Evolutionary conservation across 208 protist genomes (phyloP).

Genomic region (Crithidia sp.): DNA sequence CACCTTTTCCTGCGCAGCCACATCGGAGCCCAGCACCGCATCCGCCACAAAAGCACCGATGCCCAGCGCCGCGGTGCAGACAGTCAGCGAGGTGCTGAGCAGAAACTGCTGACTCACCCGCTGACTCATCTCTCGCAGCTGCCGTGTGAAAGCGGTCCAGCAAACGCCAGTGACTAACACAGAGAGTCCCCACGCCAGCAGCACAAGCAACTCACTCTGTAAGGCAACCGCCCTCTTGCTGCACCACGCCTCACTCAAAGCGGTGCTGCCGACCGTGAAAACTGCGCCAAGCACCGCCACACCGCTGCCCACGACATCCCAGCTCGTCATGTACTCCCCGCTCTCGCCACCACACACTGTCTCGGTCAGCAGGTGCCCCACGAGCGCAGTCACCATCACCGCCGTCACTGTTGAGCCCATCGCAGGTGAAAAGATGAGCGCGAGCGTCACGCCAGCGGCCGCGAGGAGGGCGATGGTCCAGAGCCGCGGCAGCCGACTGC

Average conservation of each 20-base stretch:
- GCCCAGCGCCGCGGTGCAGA: constrained; percentile 18
- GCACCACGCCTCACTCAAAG: not conserved
- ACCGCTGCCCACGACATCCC: constrained; percentile 17
- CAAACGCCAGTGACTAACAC: constrained; percentile 11
- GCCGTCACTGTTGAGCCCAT: constrained; percentile 10
- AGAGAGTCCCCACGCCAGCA: constrained; percentile 10
- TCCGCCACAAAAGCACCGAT: constrained; percentile 13
- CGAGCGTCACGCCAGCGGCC: not conserved
- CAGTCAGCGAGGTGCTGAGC: constrained; percentile 19
- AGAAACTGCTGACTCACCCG: constrained; percentile 32
- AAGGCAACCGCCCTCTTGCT: not conserved
- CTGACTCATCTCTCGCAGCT: constrained; percentile 32
- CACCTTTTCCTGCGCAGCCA: not conserved
- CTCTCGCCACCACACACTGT: not conserved
- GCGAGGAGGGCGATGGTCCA: constrained; percentile 16
- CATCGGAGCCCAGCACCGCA: constrained; percentile 9
- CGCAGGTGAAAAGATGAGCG: constrained; percentile 6
- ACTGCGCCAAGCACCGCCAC: constrained; percentile 3
- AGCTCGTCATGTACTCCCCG: constrained; percentile 25
- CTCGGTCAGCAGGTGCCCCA: constrained; percentile 25
- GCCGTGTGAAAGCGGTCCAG: constrained; percentile 25
- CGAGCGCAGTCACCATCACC: constrained; percentile 21
- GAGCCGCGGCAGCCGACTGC: constrained; percentile 19
- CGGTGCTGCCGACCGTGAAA: not conserved
- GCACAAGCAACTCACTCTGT: not conserved